phyloP scores from a whole-genome alignment of 805 yeast genomes.

The Yamadazyma insecticola region DNA sequence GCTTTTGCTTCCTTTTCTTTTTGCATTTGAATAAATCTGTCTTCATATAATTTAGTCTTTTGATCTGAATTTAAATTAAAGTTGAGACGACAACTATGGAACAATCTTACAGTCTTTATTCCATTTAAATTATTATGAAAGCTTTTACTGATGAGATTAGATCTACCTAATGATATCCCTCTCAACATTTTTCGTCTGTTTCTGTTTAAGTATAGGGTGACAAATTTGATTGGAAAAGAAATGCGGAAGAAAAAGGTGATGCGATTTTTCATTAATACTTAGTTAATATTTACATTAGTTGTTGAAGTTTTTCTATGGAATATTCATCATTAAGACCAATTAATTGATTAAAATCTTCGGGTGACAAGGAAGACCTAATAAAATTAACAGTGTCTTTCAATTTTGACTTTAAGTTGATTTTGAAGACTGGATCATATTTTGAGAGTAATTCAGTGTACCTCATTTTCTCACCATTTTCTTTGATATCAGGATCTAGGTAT shows the following conservation, averaged over 20 bases:
- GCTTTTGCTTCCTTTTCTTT: slow-evolving; percentile 23
- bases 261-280: no score
- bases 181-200: no score
- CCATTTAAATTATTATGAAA: no score
- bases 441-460: slow-evolving; percentile 31
- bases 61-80: slow-evolving; percentile 8
- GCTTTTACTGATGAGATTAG: no score
- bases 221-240: no score
- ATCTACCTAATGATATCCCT: no score
- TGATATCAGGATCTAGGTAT: slow-evolving; percentile 36
- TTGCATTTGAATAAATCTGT: slow-evolving; percentile 14
- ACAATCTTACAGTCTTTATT: no score
- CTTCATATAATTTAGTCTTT: slow-evolving; percentile 6
- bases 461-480: slow-evolving; percentile 39
- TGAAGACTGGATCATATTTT: slow-evolving; percentile 31
- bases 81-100: no score
- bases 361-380: slow-evolving; percentile 21
- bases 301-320: slow-evolving; percentile 25
- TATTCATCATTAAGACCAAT: slow-evolving; percentile 33
- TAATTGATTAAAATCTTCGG: slow-evolving; percentile 28
- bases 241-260: no score
- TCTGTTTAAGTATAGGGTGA: no score
- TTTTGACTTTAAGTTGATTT: slow-evolving; percentile 43
- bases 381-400: slow-evolving; percentile 27
- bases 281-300: no score